Conservation (phyloP, 2,329 filamentous ascomycete genomes). For the Penicillium polonicum region DNA sequence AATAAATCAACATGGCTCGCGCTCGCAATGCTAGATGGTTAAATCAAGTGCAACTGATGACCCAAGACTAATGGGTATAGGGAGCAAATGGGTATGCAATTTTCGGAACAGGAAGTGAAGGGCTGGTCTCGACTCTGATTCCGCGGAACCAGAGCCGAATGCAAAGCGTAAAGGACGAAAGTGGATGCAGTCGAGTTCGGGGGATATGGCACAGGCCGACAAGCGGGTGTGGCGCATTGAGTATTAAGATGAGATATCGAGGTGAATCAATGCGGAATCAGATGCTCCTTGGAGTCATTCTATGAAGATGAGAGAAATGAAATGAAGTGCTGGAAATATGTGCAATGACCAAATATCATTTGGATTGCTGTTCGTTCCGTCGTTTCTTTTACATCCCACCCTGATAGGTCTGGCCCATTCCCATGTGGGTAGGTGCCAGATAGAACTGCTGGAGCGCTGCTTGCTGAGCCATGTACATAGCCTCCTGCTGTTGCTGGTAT, state of each 20-base stretch:
- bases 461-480: constrained; percentile 34
- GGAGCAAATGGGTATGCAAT: constrained; percentile 39
- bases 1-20: constrained; percentile 40
- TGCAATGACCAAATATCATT: constrained; percentile 23
- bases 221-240: constrained; percentile 10
- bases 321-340: constrained; percentile 21
- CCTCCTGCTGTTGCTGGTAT: constrained; percentile 34
- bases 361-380: constrained; percentile 14
- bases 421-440: constrained; percentile 33
- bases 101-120: constrained; percentile 29
- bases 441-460: constrained; percentile 32
- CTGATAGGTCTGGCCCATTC: constrained; percentile 35
- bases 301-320: constrained; percentile 16
- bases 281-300: constrained; percentile 16
- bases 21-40: constrained; percentile 49
- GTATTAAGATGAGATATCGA: constrained; percentile 18
- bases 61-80: constrained; percentile 30
- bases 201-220: constrained; percentile 20
- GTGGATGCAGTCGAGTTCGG: constrained; percentile 9
- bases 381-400: constrained; percentile 20
- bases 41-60: constrained; percentile 38
- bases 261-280: constrained; percentile 16
- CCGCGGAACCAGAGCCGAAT: constrained; percentile 20
- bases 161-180: constrained; percentile 22
- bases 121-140: constrained; percentile 24